phyloP scores from a whole-genome alignment of 148 eudicot species.

The Mesembryanthemum crystallinum region DNA sequence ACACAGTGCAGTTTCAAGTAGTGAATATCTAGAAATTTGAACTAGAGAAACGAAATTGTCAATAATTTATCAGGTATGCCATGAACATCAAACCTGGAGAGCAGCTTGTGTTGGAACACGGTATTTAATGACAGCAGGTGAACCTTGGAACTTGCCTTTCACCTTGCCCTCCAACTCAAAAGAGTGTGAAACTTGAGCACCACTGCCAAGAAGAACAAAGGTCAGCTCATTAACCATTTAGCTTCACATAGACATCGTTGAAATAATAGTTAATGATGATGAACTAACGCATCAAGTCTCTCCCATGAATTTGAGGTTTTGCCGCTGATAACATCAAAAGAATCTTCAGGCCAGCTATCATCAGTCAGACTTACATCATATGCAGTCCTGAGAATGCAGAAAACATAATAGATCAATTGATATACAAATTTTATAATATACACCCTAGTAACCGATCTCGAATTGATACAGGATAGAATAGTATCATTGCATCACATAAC shows the following conservation, averaged over 20 bases:
- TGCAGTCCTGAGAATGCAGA: constrained; percentile 58
- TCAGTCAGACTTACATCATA: constrained; percentile 79
- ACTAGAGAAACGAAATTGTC: background rate
- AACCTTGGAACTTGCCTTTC: constrained; percentile 59
- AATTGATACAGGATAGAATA: background rate
- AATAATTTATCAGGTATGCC: background rate
- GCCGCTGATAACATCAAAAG: constrained; percentile 56
- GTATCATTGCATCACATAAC: background rate
- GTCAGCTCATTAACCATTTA: constrained; percentile 8
- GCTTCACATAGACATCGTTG: background rate
- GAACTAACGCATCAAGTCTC: constrained; percentile 83
- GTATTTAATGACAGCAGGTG: constrained; percentile 74
- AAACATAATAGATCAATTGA: constrained; percentile 17
- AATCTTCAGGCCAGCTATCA: constrained; percentile 68
- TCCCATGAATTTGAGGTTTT: constrained; percentile 87
- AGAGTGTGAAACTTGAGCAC: constrained; percentile 63
- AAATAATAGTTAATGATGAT: background rate
- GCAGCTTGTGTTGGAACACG: constrained; percentile 86
- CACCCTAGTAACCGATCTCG: background rate
- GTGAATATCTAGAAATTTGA: background rate
- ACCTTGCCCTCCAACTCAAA: constrained; percentile 77
- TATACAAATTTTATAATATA: background rate
- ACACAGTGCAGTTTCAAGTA: background rate
- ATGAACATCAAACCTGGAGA: constrained; percentile 58
- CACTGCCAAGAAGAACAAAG: constrained; percentile 41